Evolutionary conservation across 495 filamentous ascomycete genomes (phyloP).

Genomic region (Pseudomonodictys pantanalensis): DNA sequence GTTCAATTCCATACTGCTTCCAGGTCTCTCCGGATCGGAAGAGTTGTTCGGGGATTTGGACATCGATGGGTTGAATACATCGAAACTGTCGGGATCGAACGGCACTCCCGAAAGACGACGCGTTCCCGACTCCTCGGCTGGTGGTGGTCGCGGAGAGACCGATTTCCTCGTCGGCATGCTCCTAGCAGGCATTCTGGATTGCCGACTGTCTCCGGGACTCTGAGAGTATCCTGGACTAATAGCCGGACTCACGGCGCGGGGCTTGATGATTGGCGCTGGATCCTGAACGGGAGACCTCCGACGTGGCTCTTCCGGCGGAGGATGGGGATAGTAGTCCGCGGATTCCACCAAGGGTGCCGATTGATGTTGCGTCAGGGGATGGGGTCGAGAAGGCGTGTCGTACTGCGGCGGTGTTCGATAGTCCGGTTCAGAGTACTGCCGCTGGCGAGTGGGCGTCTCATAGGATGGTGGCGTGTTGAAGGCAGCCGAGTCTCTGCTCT

Average conservation of each 20-base stretch:
- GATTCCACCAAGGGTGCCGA: constrained; percentile 4
- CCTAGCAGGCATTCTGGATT: constrained; percentile 38
- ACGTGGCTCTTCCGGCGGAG: constrained; percentile 26
- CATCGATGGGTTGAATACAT: constrained; percentile 63
- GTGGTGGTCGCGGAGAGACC: constrained; percentile 66
- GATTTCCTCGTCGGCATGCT: constrained; percentile 69
- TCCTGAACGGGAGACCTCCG: constrained; percentile 29
- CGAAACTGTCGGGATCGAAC: constrained; percentile 87
- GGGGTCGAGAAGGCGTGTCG: constrained; percentile 33
- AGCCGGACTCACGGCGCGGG: constrained; percentile 51
- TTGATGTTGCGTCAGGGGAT: constrained; percentile 35
- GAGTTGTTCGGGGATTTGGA: constrained; percentile 14
- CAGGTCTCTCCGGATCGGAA: constrained; percentile 4
- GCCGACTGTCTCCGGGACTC: constrained; percentile 11
- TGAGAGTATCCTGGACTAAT: constrained; percentile 41
- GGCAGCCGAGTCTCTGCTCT: constrained; percentile 3
- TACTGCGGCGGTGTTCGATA: constrained; percentile 28
- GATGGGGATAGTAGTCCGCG: constrained; percentile 24
- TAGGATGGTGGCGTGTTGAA: constrained; percentile 25
- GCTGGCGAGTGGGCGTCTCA: constrained; percentile 23
- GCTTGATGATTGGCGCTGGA: constrained; percentile 39
- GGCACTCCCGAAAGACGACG: constrained; percentile 63
- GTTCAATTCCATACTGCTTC: constrained; percentile 23
- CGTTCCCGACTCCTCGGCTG: constrained; percentile 44
- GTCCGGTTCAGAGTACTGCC: constrained; percentile 21